Evolutionary conservation across 352 stramenopile genomes (phyloP), one percentile per base, ranked within the genome.

Genomic region (Pythium aristosporum): DNA sequence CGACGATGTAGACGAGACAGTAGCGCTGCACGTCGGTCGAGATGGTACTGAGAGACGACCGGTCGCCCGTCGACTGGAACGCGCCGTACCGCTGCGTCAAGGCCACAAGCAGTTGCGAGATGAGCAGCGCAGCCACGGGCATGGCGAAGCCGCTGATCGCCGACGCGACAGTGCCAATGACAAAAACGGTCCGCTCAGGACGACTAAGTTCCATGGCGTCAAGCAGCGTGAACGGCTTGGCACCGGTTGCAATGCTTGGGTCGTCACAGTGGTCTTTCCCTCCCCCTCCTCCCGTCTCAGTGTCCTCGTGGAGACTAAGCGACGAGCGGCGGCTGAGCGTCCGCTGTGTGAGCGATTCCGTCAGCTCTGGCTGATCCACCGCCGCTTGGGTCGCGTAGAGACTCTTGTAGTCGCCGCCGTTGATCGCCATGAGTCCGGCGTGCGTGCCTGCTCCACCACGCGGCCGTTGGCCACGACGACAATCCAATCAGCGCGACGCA

Each of bases 321-420:
- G n/a, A n/a, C n/a, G n/a, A n/a, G n/a, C n/a, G n/a, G n/a, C n/a
- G n/a, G n/a, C n/a, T n/a, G n/a, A n/a, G n/a, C n/a, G n/a, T n/a
- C n/a, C n/a, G n/a, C n/a, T n/a, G n/a, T n/a, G n/a, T n/a, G n/a
- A n/a, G n/a, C n/a, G n/a, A n/a, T 69, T 92, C 36, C 73, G 89
- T 25, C 96, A 73, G n/a, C 76, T 74, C 20, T 58, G n/a, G n/a
- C n/a, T n/a, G n/a, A n/a, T 61, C 10, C 75, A 77, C 32, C 10
- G 58, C 37, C 8, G 16, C 57, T 2, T 34, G 37, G 1, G 9
- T 44, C 32, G 32, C 47, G 11, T 47, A 57, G 4, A 57, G 34
- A 20, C n/a, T 57, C 3, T 34, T 7, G 36, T 57, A 57, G 34
- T 28, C 28, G 15, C 48, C 48, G 18, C 13, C 28, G 2, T 7